Conservation (phyloP, 768 basidiomycete species). For the Galerina marginata region DNA sequence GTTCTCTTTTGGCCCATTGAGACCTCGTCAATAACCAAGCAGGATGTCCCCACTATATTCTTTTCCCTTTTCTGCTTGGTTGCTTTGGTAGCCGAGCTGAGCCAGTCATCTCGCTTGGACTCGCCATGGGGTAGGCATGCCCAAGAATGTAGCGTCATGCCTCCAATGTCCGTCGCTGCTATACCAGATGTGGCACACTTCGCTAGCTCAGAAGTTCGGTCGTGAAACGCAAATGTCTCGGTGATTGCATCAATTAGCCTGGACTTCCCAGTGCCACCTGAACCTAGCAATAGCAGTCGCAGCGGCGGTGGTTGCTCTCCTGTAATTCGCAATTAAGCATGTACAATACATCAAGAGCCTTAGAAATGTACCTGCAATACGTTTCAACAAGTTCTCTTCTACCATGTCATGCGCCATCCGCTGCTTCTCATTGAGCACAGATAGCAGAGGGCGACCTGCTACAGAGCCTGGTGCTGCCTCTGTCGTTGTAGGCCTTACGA, state of each 20-base stretch:
- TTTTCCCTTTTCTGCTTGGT: constrained; percentile 14
- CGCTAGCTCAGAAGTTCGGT: constrained; percentile 20
- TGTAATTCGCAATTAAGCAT: not conserved
- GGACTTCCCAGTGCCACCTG: constrained; percentile 52
- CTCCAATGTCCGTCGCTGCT: constrained; percentile 44
- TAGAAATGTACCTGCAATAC: constrained; percentile 22
- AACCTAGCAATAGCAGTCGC: constrained; percentile 43
- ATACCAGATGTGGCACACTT: constrained; percentile 47
- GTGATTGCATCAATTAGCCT: constrained; percentile 43
- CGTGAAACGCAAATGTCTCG: constrained; percentile 30
- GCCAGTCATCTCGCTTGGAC: constrained; percentile 1
- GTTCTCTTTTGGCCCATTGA: constrained; percentile 42
- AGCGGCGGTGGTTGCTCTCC: constrained; percentile 24
- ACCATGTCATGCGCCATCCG: constrained; percentile 43
- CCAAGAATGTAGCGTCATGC: constrained; percentile 39
- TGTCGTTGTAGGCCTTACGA: not conserved
- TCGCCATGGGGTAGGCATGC: constrained; percentile 24
- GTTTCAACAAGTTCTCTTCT: constrained; percentile 27
- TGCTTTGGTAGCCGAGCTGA: not conserved
- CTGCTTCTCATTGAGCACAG: constrained; percentile 37
- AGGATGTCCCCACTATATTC: constrained; percentile 23
- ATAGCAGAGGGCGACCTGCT: not conserved
- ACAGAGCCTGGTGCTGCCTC: not conserved
- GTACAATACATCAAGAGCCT: constrained; percentile 5
- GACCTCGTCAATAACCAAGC: constrained; percentile 45